Percentiles rank a stretch among this genome's conserved stretches.
These are phyloP conservation scores for Lipomyces sp. DNA, from an alignment of 805 yeast species.

Conservation along the genomic window DNA sequence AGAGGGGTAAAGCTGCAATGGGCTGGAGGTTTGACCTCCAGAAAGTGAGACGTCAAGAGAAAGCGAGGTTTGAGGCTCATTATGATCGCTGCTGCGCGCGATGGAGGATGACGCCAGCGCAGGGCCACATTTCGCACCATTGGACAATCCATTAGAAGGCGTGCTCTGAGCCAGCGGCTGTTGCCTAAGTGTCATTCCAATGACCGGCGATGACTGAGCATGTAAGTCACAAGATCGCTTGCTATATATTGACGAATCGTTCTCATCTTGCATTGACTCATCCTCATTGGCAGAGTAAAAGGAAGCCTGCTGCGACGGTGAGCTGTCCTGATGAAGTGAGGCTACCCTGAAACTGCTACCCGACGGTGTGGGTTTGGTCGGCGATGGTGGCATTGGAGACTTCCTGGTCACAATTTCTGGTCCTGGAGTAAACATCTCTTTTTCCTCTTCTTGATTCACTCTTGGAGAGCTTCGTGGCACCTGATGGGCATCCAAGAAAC, in stretches of 20 bases:
- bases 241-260: not conserved
- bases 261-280: not conserved
- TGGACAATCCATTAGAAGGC: constrained; percentile 9
- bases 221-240: not conserved
- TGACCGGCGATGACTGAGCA: not conserved
- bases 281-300: constrained; percentile 26
- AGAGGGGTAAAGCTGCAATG: constrained; percentile 8
- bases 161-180: constrained; percentile 30
- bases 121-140: not conserved
- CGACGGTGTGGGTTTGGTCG: not conserved
- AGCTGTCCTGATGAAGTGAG: constrained; percentile 8
- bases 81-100: not conserved
- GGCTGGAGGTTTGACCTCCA: not conserved
- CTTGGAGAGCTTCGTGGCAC: not conserved
- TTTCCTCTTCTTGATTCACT: not conserved
- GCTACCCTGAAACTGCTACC: not conserved
- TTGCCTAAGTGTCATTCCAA: not conserved
- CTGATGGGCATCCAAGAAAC: not conserved
- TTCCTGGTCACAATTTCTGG: not conserved
- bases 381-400: not conserved
- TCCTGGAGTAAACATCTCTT: not conserved
- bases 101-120: not conserved
- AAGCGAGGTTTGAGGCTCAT: not conserved
- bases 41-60: not conserved
- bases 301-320: constrained; percentile 21